phyloP scores from a whole-genome alignment of 2,329 filamentous ascomycete species.

The Colletotrichum eremochloae region DNA sequence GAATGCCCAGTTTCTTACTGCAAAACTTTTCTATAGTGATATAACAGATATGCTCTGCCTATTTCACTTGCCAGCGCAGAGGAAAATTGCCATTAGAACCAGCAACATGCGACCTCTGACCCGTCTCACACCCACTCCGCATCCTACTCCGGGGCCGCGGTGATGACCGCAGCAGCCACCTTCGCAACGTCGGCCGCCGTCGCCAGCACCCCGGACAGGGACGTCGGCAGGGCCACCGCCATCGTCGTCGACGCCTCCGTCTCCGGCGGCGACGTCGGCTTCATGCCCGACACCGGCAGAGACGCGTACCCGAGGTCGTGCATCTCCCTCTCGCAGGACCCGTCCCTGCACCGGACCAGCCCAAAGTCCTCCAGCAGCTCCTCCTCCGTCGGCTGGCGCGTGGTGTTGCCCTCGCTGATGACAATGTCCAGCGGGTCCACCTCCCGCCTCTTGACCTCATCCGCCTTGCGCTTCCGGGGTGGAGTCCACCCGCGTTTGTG shows the following conservation, averaged over 20 bases:
- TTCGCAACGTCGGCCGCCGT: slow-evolving; percentile 12
- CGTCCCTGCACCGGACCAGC: slow-evolving; percentile 12
- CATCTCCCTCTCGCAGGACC: slow-evolving; percentile 10
- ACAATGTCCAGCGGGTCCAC: slow-evolving; percentile 10
- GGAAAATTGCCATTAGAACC: background rate
- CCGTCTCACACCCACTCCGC: slow-evolving; percentile 8
- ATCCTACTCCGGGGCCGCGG: slow-evolving; percentile 8
- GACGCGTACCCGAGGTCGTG: slow-evolving; percentile 11
- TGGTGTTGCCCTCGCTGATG: slow-evolving; percentile 10
- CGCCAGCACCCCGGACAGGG: slow-evolving; percentile 6
- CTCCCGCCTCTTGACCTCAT: slow-evolving; percentile 10
- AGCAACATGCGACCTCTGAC: slow-evolving; percentile 12
- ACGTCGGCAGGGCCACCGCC: slow-evolving; percentile 8
- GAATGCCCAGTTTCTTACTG: too few species aligned
- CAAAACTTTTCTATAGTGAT: too few species aligned
- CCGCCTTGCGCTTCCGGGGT: slow-evolving; percentile 4
- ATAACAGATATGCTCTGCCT: slow-evolving; percentile 1
- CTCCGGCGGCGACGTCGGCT: slow-evolving; percentile 13
- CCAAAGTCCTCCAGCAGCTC: slow-evolving; percentile 11
- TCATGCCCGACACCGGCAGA: slow-evolving; percentile 8
- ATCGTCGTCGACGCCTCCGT: slow-evolving; percentile 10
- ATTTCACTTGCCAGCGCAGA: slow-evolving; percentile 1
- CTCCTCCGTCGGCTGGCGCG: slow-evolving; percentile 11
- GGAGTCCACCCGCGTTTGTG: slow-evolving; percentile 8
- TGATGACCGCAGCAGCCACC: slow-evolving; percentile 8